A percentile compares a stretch with the other conserved stretches of the same genome.
phyloP scores from a whole-genome alignment of 139 green algal genomes.

The Chlorella vulgaris region DNA sequence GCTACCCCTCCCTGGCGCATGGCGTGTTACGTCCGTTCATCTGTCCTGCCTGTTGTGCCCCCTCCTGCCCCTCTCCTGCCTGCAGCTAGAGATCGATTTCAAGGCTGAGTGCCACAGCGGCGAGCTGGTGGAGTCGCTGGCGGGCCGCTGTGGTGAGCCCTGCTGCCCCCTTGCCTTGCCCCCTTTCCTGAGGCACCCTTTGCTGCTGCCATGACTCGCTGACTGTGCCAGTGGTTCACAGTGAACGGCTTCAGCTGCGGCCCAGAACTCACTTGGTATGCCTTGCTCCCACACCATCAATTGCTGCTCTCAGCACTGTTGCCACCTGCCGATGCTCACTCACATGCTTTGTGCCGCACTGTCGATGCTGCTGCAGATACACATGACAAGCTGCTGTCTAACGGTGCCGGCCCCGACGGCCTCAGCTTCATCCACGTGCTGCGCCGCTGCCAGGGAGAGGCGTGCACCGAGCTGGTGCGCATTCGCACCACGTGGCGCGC shows the following conservation, averaged over 20 bases:
- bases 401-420: constrained; percentile 19
- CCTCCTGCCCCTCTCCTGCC: background rate
- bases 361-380: background rate
- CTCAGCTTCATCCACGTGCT: constrained; percentile 62
- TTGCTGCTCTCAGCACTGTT: too few relatives aligned
- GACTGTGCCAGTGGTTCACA: too few relatives aligned
- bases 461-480: constrained; percentile 74
- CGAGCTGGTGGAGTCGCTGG: constrained; percentile 46
- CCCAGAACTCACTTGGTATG: too few relatives aligned
- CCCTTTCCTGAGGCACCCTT: too few relatives aligned
- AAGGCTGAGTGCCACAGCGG: constrained; percentile 85
- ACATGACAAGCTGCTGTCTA: background rate
- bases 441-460: constrained; percentile 52
- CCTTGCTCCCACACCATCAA: too few relatives aligned
- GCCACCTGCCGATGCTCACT: too few relatives aligned
- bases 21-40: too few relatives aligned
- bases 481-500: constrained; percentile 70
- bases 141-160: background rate
- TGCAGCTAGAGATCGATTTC: constrained; percentile 90
- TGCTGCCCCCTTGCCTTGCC: background rate
- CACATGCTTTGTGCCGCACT: background rate
- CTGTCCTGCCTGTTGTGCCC: background rate
- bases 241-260: too few relatives aligned
- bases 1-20: background rate
- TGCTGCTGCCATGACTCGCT: background rate